A percentile compares a stretch with the other conserved stretches of the same genome.
Evolutionary conservation across 805 yeast species (phyloP).

Genomic region (Lipomyces chichibuensis): DNA sequence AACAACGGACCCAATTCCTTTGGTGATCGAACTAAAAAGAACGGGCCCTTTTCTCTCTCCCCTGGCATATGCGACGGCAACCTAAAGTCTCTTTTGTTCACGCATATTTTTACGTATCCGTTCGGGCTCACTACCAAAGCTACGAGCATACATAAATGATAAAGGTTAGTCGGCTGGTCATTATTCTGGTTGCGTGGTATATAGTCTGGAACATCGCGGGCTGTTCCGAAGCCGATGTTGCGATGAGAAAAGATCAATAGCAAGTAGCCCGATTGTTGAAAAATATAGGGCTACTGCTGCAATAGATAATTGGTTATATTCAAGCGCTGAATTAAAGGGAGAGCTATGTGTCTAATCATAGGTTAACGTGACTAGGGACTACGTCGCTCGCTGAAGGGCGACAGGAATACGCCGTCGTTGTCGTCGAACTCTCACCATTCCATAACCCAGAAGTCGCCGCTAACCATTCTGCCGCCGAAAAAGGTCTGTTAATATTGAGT

Average conservation of each 20-base stretch:
- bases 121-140: background rate
- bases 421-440: conserved; percentile 8
- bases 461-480: conserved; percentile 14
- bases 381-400: conserved; percentile 9
- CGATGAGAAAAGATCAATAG: background rate
- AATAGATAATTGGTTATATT: too few relatives aligned
- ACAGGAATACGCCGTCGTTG: conserved; percentile 3
- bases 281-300: too few relatives aligned
- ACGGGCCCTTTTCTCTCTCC: background rate
- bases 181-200: background rate
- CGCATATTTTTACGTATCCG: background rate
- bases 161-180: background rate
- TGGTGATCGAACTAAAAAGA: too few relatives aligned
- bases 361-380: conserved; percentile 3
- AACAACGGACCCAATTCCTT: too few relatives aligned
- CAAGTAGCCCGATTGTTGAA: background rate
- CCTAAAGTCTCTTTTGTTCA: background rate
- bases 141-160: background rate
- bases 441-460: conserved; percentile 10
- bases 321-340: background rate
- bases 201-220: background rate
- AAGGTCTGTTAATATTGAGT: conserved; percentile 1
- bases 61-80: background rate
- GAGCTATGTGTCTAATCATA: background rate
- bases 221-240: background rate